These are phyloP conservation scores for Nakaseomyces sp. DNA, from an alignment of 1,139 yeast genomes.

Conservation along the genomic window DNA sequence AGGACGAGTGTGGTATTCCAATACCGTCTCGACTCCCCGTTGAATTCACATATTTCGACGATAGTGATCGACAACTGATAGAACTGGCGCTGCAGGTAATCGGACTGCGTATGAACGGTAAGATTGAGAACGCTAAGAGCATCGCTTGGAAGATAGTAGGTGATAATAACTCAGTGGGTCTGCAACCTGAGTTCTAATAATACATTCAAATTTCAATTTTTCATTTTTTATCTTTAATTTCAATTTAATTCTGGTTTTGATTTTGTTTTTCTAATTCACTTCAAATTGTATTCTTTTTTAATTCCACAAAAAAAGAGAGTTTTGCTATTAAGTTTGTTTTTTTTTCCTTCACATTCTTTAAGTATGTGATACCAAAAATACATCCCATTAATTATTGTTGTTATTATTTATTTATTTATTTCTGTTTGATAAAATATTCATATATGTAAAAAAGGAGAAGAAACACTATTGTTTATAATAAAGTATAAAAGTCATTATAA, in stretches of 20 bases:
- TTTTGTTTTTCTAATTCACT: too few species aligned
- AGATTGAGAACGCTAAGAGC: conserved; percentile 80
- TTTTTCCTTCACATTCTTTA: background rate
- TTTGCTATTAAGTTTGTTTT: background rate
- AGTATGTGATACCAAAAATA: background rate
- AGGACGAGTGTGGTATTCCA: conserved; percentile 30
- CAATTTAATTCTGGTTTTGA: too few species aligned
- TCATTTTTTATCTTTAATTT: background rate
- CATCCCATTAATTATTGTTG: too few species aligned
- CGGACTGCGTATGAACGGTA: conserved; percentile 88
- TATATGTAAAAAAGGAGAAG: too few species aligned
- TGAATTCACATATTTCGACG: conserved; percentile 74
- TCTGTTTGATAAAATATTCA: background rate
- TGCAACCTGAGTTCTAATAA: background rate
- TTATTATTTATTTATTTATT: too few species aligned
- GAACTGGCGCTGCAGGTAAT: conserved; percentile 88
- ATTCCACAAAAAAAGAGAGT: too few species aligned
- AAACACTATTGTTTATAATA: too few species aligned
- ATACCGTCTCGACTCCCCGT: conserved; percentile 1
- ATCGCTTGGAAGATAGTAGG: conserved; percentile 80
- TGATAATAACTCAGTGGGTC: conserved; percentile 7
- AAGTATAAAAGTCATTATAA: too few species aligned
- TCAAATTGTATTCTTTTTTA: too few species aligned
- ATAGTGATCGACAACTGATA: conserved; percentile 80
- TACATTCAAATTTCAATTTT: background rate